Evolutionary conservation across 1,284 basidiomycete genomes (phyloP).

Genomic region (Rhodofomes roseus): DNA sequence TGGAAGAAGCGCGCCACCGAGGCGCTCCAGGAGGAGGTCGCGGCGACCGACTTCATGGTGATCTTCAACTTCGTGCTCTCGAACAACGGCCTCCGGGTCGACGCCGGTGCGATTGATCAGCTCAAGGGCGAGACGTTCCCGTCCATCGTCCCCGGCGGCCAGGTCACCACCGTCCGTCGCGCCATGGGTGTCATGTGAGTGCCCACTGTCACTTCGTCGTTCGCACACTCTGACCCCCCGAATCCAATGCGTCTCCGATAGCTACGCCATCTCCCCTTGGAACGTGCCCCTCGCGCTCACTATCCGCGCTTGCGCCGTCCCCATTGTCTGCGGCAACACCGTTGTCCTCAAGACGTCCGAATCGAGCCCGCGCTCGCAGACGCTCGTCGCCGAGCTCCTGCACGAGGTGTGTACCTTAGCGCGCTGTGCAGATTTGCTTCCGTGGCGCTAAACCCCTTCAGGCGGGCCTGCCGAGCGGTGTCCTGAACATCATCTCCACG

Average conservation of each 20-base stretch:
- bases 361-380: slow-evolving; percentile 45
- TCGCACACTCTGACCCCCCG: not conserved
- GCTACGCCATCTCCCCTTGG: slow-evolving; percentile 27
- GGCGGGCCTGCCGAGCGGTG: slow-evolving; percentile 22
- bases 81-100: slow-evolving; percentile 11
- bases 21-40: slow-evolving; percentile 37
- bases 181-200: slow-evolving; percentile 31
- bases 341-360: slow-evolving; percentile 61
- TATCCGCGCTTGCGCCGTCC: slow-evolving; percentile 46
- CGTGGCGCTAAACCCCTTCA: slow-evolving; percentile 1
- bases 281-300: slow-evolving; percentile 44
- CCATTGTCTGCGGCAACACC: slow-evolving; percentile 61
- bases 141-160: slow-evolving; percentile 25
- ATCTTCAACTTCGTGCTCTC: slow-evolving; percentile 16
- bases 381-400: slow-evolving; percentile 45
- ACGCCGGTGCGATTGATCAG: slow-evolving; percentile 18
- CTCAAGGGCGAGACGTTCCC: slow-evolving; percentile 29
- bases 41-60: slow-evolving; percentile 25
- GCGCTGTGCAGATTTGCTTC: not conserved
- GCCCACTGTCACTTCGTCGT: not conserved
- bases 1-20: slow-evolving; percentile 35
- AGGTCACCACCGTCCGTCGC: slow-evolving; percentile 26
- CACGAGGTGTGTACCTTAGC: slow-evolving; percentile 29
- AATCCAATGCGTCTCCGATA: not conserved
- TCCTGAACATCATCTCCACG: slow-evolving; percentile 20